Percentiles rank a stretch among this genome's conserved stretches.
phyloP scores from a whole-genome alignment of 2,329 filamentous ascomycete genomes.

The Daldinia sp. region DNA sequence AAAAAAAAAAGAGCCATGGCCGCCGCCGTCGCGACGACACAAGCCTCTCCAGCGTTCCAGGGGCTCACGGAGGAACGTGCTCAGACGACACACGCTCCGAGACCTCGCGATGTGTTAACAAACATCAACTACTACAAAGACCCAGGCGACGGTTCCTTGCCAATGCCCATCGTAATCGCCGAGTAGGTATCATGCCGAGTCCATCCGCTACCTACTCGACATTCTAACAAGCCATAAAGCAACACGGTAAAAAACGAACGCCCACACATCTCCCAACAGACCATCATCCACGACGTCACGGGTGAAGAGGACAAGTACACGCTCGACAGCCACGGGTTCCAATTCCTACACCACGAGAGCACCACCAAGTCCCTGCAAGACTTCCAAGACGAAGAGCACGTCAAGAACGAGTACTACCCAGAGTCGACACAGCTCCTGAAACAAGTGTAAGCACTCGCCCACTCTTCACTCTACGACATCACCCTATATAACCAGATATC shows the following conservation, averaged over 20 bases:
- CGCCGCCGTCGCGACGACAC: constrained; percentile 18
- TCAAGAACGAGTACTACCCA: constrained; percentile 73
- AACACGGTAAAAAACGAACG: constrained; percentile 54
- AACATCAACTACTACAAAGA: constrained; percentile 45
- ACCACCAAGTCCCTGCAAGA: constrained; percentile 44
- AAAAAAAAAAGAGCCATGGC: constrained; percentile 12
- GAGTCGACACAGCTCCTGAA: constrained; percentile 74
- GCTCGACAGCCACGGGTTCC: constrained; percentile 54
- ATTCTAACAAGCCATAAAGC: constrained; percentile 20
- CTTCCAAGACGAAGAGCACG: constrained; percentile 63
- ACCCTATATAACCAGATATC: neutral
- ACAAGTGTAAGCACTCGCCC: constrained; percentile 48
- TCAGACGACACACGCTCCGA: neutral
- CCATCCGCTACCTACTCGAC: neutral
- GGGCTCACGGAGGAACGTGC: neutral
- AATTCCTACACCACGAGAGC: constrained; percentile 47
- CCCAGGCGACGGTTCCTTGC: constrained; percentile 43
- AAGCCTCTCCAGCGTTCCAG: constrained; percentile 1
- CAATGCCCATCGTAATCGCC: constrained; percentile 42
- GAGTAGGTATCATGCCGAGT: constrained; percentile 29
- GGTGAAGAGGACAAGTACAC: constrained; percentile 52
- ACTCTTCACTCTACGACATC: neutral
- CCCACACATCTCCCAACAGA: constrained; percentile 51
- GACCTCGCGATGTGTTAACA: constrained; percentile 36
- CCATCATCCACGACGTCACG: constrained; percentile 52